Base-by-base conservation (phyloP, 78 protist genomes). In the Bodo saltans region DNA sequence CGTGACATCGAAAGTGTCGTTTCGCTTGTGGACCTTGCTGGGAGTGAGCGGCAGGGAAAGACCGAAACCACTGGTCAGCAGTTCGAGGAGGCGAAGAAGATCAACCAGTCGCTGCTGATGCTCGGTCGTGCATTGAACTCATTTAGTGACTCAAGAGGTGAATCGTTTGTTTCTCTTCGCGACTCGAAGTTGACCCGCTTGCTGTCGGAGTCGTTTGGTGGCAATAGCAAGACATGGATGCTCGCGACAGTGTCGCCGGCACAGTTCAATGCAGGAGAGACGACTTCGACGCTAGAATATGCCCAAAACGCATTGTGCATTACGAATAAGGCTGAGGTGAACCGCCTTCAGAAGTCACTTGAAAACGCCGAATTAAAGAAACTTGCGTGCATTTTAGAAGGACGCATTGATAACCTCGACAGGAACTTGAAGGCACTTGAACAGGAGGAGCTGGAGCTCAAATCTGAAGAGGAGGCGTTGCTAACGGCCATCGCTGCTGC, bases 21-120 rank as follows among this genome's bases (percentile, higher is more conserved):
- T 68, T 42, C 83, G 41, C 1, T 85, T 33, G 88, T 85, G n/a
- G 91, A 88, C 78, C 85, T 84, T 33, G 87, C 91, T 3, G 88
- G 91, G 30, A 79, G 88, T 29, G 91, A 88, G 84, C 76, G 91
- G 8, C 68, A 34, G 28, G 33, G 26, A 1, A 72, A 84, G 78
- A 52, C 91, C 37, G 71, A 38, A 33, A 38, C 88, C 4, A 35
- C 41, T 17, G 91, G 88, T 0, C 17, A 0, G 75, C 35, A 76
- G 34, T 53, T 88, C 26, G 52, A 28, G 2, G 91, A 88, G 75
- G 91, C 87, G 25, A 84, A 79, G 79, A 3, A 35, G 32, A 88
- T 88, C 83, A 88, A 88, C 91, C 26, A 74, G 35, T 83, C 88
- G 30, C 68, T 88, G 32, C 25, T 72, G 21, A 32, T 33, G 11